Conservation (phyloP, 306 rosid genomes). For the Dryas drummondii region DNA sequence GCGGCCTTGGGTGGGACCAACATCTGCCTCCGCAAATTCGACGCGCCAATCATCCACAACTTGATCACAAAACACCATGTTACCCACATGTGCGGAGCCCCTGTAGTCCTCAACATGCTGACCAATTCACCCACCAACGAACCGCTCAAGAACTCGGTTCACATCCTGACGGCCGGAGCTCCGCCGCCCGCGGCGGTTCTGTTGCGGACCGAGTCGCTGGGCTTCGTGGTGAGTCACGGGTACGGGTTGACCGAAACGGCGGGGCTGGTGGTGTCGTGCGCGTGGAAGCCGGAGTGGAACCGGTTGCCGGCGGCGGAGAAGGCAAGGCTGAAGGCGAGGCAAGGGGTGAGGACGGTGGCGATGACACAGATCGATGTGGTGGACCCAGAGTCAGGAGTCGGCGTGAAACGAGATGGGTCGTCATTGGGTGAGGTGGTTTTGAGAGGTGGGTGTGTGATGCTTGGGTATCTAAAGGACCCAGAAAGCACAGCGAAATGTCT, state of each 20-base stretch:
- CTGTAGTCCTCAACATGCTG: constrained; percentile 67
- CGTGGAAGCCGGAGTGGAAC: constrained; percentile 56
- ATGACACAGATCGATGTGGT: constrained; percentile 48
- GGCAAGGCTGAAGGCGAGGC: constrained; percentile 53
- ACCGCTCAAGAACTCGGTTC: constrained; percentile 35
- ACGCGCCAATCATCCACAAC: constrained; percentile 39
- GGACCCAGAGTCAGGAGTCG: constrained; percentile 21
- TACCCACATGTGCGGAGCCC: constrained; percentile 78
- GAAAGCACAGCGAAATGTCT: constrained; percentile 37
- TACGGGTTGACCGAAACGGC: constrained; percentile 59
- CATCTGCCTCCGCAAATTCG: constrained; percentile 50
- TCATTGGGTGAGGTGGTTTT: constrained; percentile 42
- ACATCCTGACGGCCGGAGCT: constrained; percentile 49
- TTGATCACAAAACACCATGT: constrained; percentile 35
- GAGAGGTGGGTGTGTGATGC: constrained; percentile 53
- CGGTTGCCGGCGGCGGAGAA: constrained; percentile 40
- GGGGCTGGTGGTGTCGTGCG: constrained; percentile 54
- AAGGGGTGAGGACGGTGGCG: constrained; percentile 43
- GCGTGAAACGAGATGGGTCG: constrained; percentile 48
- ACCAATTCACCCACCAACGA: background rate
- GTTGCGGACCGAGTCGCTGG: constrained; percentile 37
- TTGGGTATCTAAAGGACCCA: constrained; percentile 56
- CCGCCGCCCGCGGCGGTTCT: constrained; percentile 49
- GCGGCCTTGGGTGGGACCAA: constrained; percentile 73
- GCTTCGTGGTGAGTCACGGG: constrained; percentile 56